Conservation (phyloP, 768 basidiomycete genomes). For the Amanita thiersii region DNA sequence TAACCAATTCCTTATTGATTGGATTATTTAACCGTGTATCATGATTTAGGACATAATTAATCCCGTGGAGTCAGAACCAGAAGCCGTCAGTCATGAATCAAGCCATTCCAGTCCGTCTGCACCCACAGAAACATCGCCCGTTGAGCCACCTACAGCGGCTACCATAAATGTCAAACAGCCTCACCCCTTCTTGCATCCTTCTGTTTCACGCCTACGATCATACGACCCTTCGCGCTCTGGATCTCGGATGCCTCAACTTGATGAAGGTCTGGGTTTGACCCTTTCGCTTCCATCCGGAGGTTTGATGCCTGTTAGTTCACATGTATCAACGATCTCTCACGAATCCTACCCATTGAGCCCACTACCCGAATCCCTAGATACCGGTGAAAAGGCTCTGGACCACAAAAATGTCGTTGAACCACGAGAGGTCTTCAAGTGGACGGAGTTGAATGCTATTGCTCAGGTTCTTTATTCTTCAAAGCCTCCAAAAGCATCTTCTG, state of each 20-base stretch:
- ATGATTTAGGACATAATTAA: no score
- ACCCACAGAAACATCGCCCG: slow-evolving; percentile 17
- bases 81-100: no score
- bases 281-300: slow-evolving; percentile 35
- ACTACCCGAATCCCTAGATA: slow-evolving; percentile 20
- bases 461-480: slow-evolving; percentile 47
- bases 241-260: slow-evolving; percentile 24
- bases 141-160: slow-evolving; percentile 7
- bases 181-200: slow-evolving; percentile 61
- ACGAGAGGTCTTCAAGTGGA: slow-evolving; percentile 72
- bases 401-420: slow-evolving; percentile 16
- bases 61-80: slow-evolving; percentile 19
- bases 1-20: no score
- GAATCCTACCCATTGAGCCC: slow-evolving; percentile 54
- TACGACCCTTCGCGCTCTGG: slow-evolving; percentile 41
- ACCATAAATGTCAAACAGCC: slow-evolving; percentile 28
- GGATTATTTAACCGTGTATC: no score
- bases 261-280: slow-evolving; percentile 32
- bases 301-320: slow-evolving; percentile 35
- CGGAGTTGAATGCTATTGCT: slow-evolving; percentile 50
- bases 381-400: slow-evolving; percentile 14
- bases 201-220: slow-evolving; percentile 76
- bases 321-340: slow-evolving; percentile 65
- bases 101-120: no score
- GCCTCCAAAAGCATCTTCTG: slow-evolving; percentile 49